Base-by-base conservation (phyloP, 2,329 filamentous ascomycete genomes). In the Trichoderma sp. region DNA sequence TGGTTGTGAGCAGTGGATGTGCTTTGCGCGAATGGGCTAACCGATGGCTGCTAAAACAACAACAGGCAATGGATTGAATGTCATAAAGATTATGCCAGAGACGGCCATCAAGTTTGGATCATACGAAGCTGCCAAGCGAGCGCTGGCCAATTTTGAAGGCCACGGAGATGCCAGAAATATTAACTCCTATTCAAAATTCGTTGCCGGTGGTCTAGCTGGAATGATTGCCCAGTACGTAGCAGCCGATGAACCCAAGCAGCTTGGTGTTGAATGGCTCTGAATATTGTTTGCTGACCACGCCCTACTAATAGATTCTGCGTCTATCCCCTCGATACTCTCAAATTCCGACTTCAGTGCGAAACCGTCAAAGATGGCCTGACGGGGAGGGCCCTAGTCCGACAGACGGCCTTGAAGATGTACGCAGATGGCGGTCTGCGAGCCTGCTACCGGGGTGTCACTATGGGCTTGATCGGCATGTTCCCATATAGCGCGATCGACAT, bases 31-130 rank as follows among this genome's bases (percentile, higher is more conserved):
- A 26, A 4, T 28, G 18, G 43, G 30, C 52, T 54, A 13, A 63
- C 52, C n/a, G 24, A 24, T 43, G 46, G 10, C 10, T 43, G 13
- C 7, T 26, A 54, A 54, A 28, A 39, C 37, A 74, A 49, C 46
- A 49, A 43, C 18, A 97, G 94, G 96, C 46, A 99, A 99, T 76
- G 96, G 96, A 4, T 84, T 99, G 74, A 99, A 99, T 74, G 94
- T 99, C 3, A 80, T 97, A 76, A 99, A 99, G 80, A 96, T 99
- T 70, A 97, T 98, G 93, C 96, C 96, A 0, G 96, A 99, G 82
- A 97, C 95, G 32, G 95, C 96, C 30, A 97, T 99, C 77, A 97
- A 97, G 80, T 99, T 99, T 78, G 96, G 96, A 70, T 95, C 94
- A 24, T 99, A 97, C 77, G 96, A 99, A 87, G 94, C 93, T 63